Evolutionary conservation across 108 stramenopile species (phyloP).

Genomic region (Cylindrotheca closterium): DNA sequence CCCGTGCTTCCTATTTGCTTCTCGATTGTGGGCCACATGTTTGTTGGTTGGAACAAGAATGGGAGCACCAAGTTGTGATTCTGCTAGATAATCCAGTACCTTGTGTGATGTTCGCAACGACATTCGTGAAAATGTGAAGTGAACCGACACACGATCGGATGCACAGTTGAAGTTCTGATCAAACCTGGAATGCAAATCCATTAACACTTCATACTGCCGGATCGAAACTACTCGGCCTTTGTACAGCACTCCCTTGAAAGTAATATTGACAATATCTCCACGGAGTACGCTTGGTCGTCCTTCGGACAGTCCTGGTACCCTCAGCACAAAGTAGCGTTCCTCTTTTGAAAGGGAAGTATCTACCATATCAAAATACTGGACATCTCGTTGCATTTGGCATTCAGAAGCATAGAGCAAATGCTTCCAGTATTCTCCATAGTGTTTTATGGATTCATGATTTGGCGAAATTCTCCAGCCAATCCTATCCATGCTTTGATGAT

Average conservation of each 20-base stretch:
- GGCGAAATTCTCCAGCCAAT: too few relatives aligned
- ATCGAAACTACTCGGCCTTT: conserved; percentile 33
- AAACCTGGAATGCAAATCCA: conserved; percentile 41
- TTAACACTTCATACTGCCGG: conserved; percentile 27
- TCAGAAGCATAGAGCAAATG: conserved; percentile 46
- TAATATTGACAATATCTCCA: conserved; percentile 48
- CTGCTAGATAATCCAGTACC: conserved; percentile 1
- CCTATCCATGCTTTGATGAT: background rate
- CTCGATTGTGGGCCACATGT: too few relatives aligned
- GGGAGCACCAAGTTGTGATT: conserved; percentile 1
- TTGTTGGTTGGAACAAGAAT: too few relatives aligned
- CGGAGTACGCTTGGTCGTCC: conserved; percentile 54
- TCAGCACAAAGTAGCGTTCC: conserved; percentile 31
- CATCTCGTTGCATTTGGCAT: conserved; percentile 43
- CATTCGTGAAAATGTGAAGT: conserved; percentile 56
- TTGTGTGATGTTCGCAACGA: conserved; percentile 46
- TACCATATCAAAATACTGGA: conserved; percentile 49
- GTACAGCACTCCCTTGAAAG: conserved; percentile 26
- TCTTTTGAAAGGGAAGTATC: conserved; percentile 22
- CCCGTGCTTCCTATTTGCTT: background rate
- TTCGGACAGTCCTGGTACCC: conserved; percentile 57
- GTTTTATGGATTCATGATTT: too few relatives aligned
- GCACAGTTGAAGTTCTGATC: conserved; percentile 10
- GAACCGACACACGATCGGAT: conserved; percentile 43
- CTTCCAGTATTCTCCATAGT: conserved; percentile 45